Evolutionary conservation across 352 stramenopile species (phyloP).

Genomic region (Phytophthora colocasiae): DNA sequence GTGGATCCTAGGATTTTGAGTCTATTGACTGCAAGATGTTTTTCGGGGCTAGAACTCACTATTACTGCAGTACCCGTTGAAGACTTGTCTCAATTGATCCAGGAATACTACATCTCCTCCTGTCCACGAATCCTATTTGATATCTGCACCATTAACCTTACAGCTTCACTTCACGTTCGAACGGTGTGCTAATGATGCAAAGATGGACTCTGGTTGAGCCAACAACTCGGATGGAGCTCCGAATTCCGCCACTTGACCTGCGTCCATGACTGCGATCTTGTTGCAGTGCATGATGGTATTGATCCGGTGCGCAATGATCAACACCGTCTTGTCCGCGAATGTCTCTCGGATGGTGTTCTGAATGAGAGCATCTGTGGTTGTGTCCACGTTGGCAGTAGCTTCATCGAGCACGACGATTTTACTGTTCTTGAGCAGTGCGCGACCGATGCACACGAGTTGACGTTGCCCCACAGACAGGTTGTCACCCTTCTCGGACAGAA

Average conservation of each 20-base stretch:
- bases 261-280: constrained; percentile 44
- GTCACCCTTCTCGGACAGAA: constrained; percentile 89
- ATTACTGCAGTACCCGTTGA: too few relatives aligned
- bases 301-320: constrained; percentile 96
- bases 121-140: too few relatives aligned
- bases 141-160: too few relatives aligned
- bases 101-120: too few relatives aligned
- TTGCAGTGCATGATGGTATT: constrained; percentile 73
- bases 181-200: constrained; percentile 40
- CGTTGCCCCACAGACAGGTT: constrained; percentile 96
- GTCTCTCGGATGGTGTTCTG: constrained; percentile 68
- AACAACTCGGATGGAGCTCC: constrained; percentile 78
- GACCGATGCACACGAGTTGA: constrained; percentile 95
- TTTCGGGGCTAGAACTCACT: too few relatives aligned
- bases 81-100: too few relatives aligned
- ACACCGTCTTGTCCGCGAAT: constrained; percentile 89
- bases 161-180: constrained; percentile 2
- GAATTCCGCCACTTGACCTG: constrained; percentile 87
- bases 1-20: too few relatives aligned
- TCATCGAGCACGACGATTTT: constrained; percentile 95
- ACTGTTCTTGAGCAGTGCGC: constrained; percentile 90
- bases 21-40: too few relatives aligned
- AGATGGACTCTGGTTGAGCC: constrained; percentile 30
- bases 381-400: constrained; percentile 92
- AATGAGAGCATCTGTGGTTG: constrained; percentile 84